phyloP scores from a whole-genome alignment of 176 grass and related monocot genomes.

The Avena atlantica region DNA sequence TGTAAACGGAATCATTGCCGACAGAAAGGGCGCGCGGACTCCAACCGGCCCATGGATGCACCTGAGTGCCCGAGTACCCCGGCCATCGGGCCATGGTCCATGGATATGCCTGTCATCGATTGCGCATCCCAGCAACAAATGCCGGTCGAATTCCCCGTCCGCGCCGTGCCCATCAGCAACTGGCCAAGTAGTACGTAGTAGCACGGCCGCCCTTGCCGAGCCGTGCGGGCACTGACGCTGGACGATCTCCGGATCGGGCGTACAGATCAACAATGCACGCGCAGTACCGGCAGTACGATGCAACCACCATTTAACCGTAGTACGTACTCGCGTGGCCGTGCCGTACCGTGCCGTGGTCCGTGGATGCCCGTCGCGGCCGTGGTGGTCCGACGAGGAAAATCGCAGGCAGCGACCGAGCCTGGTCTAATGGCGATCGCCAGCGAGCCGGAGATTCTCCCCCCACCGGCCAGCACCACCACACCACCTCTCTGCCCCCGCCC shows the following conservation, averaged over 20 bases:
- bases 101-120: background rate
- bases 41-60: background rate
- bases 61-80: background rate
- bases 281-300: background rate
- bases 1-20: slow-evolving; percentile 14
- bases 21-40: slow-evolving; percentile 3
- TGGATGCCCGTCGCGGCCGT: too few relatives aligned
- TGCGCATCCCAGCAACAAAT: background rate
- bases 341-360: background rate
- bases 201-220: background rate
- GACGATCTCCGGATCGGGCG: background rate
- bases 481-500: background rate
- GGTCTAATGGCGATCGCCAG: background rate
- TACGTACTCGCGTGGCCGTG: too few relatives aligned
- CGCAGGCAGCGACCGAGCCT: background rate
- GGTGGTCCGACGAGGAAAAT: too few relatives aligned
- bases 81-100: background rate
- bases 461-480: background rate
- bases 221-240: background rate
- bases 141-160: background rate
- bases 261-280: background rate
- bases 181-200: background rate
- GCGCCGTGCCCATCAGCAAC: background rate
- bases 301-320: background rate
- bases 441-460: background rate